Evolutionary conservation across 1,284 basidiomycete species (phyloP).

Genomic region (Austroboletus olivaceoglutinosus): DNA sequence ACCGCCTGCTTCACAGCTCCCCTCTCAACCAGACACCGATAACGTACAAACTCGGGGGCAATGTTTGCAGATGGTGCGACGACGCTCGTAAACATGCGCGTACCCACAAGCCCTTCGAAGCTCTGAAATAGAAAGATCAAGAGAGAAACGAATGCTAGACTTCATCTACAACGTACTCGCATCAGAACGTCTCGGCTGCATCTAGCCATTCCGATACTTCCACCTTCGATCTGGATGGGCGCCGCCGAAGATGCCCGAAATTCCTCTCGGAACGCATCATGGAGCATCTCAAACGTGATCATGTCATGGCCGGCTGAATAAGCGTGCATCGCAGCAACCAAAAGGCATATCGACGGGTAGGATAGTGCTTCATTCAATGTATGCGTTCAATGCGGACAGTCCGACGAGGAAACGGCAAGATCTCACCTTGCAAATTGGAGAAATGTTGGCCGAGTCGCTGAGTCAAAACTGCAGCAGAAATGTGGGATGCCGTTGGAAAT

Average conservation of each 20-base stretch:
- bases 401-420: background rate
- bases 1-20: constrained; percentile 62
- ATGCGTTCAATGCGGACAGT: constrained; percentile 4
- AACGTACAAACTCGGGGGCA: constrained; percentile 63
- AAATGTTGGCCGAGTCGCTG: constrained; percentile 56
- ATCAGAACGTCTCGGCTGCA: constrained; percentile 61
- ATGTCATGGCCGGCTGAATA: constrained; percentile 62
- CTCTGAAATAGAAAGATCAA: constrained; percentile 42
- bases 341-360: constrained; percentile 71
- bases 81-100: constrained; percentile 51
- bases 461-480: constrained; percentile 41
- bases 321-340: constrained; percentile 67
- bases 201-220: constrained; percentile 70
- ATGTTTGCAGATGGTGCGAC: constrained; percentile 45
- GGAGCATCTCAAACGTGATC: constrained; percentile 79
- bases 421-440: constrained; percentile 51
- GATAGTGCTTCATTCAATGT: constrained; percentile 47
- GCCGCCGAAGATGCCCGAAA: constrained; percentile 65
- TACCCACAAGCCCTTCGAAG: constrained; percentile 61
- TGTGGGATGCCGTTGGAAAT: constrained; percentile 44
- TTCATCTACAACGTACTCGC: constrained; percentile 44
- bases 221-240: constrained; percentile 70
- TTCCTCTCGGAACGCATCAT: constrained; percentile 65
- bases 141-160: constrained; percentile 5
- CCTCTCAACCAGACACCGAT: constrained; percentile 58